A percentile compares a stretch with the other conserved stretches of the same genome.
Evolutionary conservation across 176 grass and related monocot species (phyloP).

Genomic region (Urochloa ruziziensis): DNA sequence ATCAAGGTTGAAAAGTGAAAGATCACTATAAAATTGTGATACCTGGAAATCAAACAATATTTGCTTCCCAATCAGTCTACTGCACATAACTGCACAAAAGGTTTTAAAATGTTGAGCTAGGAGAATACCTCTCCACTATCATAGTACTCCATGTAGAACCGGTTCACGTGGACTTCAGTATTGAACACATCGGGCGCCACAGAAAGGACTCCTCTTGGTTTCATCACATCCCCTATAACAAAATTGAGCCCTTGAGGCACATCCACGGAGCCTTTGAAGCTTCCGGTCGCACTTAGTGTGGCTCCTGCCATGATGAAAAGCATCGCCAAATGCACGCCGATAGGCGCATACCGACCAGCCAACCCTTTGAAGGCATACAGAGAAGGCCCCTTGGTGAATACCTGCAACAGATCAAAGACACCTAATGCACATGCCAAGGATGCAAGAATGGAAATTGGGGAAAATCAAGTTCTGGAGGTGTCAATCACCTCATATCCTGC

Average conservation of each 20-base stretch:
- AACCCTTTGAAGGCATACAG: slow-evolving; percentile 90
- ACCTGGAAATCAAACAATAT: slow-evolving; percentile 48
- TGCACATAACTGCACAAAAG: not conserved
- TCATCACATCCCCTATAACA: slow-evolving; percentile 85
- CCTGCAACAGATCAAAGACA: slow-evolving; percentile 38
- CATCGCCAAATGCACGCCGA: slow-evolving; percentile 90
- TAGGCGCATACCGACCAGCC: slow-evolving; percentile 77
- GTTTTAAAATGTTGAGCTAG: not conserved
- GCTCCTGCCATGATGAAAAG: slow-evolving; percentile 92
- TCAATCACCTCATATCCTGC: slow-evolving; percentile 81
- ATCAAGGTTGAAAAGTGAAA: slow-evolving; percentile 84
- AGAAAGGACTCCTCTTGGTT: slow-evolving; percentile 70
- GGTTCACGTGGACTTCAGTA: slow-evolving; percentile 90
- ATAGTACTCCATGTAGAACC: slow-evolving; percentile 97
- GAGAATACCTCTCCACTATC: slow-evolving; percentile 85
- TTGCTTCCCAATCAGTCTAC: not conserved
- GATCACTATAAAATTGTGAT: slow-evolving; percentile 86
- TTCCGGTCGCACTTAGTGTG: slow-evolving; percentile 81
- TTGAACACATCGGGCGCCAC: slow-evolving; percentile 59
- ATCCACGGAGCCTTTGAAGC: slow-evolving; percentile 79
- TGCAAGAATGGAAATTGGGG: not conserved
- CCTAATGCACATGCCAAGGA: not conserved
- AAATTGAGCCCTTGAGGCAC: slow-evolving; percentile 96
- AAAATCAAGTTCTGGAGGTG: not conserved
- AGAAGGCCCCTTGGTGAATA: slow-evolving; percentile 79